These are phyloP conservation scores for Tagetes patula DNA, from an alignment of 129 eudicot genomes.

Conservation along the genomic window DNA sequence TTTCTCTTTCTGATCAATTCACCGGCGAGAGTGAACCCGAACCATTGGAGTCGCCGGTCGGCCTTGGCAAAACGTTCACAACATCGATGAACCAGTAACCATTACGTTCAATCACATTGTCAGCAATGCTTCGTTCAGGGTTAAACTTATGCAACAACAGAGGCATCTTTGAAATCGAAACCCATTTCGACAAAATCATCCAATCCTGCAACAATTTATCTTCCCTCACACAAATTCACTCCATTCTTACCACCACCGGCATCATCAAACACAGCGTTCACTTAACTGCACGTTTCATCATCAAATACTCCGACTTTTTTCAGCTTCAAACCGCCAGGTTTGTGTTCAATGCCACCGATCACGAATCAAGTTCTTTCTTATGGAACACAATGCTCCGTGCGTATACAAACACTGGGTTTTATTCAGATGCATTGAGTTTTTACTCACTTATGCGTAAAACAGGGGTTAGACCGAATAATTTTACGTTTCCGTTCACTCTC, in stretches of 20 bases:
- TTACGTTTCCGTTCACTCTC: slow-evolving; percentile 39
- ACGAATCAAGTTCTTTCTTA: slow-evolving; percentile 37
- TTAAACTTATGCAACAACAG: slow-evolving; percentile 14
- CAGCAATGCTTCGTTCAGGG: slow-evolving; percentile 31
- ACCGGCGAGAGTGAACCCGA: no score
- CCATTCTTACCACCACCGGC: slow-evolving; percentile 42
- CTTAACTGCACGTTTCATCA: slow-evolving; percentile 35
- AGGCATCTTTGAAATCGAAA: slow-evolving; percentile 25
- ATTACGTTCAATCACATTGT: neutral
- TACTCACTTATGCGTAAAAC: slow-evolving; percentile 38
- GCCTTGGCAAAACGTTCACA: no score
- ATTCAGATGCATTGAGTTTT: slow-evolving; percentile 29
- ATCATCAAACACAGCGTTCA: slow-evolving; percentile 39
- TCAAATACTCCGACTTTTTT: slow-evolving; percentile 30
- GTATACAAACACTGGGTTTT: slow-evolving; percentile 34
- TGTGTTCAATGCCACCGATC: slow-evolving; percentile 30
- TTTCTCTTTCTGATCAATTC: no score
- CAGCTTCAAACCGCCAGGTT: slow-evolving; percentile 28
- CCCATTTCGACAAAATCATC: slow-evolving; percentile 28
- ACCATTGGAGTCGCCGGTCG: no score
- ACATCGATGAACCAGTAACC: neutral
- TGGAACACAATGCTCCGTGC: slow-evolving; percentile 57
- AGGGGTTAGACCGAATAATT: slow-evolving; percentile 35
- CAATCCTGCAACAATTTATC: slow-evolving; percentile 28
- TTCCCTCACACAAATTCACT: slow-evolving; percentile 34